These are phyloP conservation scores for Ophiostoma tasmaniense DNA, from an alignment of 2,329 filamentous ascomycete genomes.

Conservation along the genomic window DNA sequence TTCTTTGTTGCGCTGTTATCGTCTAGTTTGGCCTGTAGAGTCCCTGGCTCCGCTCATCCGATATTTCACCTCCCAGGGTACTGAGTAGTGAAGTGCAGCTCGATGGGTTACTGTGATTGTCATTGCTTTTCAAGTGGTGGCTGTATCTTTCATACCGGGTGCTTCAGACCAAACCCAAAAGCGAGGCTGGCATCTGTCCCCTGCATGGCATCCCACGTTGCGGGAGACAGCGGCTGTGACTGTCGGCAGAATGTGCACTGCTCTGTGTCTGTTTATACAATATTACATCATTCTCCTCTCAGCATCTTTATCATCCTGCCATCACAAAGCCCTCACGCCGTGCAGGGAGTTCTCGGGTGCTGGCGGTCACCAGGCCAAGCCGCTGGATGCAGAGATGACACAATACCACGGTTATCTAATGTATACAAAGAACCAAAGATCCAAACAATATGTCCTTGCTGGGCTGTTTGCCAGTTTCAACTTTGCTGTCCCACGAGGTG, in stretches of 20 bases:
- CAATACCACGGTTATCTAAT: background rate
- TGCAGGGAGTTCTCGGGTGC: background rate
- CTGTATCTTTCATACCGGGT: no score
- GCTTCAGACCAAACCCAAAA: background rate
- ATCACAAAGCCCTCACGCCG: background rate
- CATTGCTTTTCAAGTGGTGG: no score
- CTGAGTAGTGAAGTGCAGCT: background rate
- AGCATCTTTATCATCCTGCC: background rate
- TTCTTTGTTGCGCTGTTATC: background rate
- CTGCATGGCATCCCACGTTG: background rate
- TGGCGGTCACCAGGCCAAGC: background rate
- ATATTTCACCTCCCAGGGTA: background rate
- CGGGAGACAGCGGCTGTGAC: background rate
- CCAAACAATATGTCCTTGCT: background rate
- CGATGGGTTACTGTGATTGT: no score
- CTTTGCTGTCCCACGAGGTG: background rate
- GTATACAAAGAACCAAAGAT: background rate
- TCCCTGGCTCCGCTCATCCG: conserved; percentile 4
- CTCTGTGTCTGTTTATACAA: background rate
- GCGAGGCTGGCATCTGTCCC: background rate
- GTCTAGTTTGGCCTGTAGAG: background rate
- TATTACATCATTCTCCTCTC: background rate
- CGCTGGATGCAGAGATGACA: background rate
- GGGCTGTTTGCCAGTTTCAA: background rate
- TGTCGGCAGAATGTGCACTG: background rate